Percentiles rank a stretch among this genome's conserved stretches.
Conservation (phyloP, 2,329 filamentous ascomycete species). For the Talaromyces sp. region DNA sequence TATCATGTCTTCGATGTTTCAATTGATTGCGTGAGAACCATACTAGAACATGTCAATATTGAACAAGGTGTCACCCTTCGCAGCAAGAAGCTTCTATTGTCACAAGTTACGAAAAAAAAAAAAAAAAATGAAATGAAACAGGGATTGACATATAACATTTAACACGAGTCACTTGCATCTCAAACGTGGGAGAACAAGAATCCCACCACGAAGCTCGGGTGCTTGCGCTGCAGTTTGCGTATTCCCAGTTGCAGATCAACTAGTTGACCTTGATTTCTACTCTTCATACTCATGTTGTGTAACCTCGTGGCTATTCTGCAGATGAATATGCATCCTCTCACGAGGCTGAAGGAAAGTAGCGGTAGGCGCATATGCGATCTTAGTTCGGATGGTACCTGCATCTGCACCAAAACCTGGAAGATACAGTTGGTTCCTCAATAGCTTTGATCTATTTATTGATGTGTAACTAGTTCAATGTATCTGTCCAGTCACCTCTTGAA, state of each 20-base stretch:
- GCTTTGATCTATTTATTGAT: conserved; percentile 10
- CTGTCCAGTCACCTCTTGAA: background rate
- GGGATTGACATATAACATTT: background rate
- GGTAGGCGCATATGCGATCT: conserved; percentile 4
- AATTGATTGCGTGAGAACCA: no score
- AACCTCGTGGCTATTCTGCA: conserved; percentile 12
- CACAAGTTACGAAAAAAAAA: no score
- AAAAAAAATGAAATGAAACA: no score
- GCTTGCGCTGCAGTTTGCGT: background rate
- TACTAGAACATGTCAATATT: no score
- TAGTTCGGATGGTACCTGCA: conserved; percentile 21
- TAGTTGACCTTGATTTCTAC: background rate
- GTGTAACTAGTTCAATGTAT: conserved; percentile 10
- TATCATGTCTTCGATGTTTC: no score
- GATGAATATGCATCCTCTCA: conserved; percentile 2
- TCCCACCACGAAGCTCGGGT: background rate
- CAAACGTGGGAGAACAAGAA: background rate
- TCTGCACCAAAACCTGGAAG: conserved; percentile 8
- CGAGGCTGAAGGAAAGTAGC: conserved; percentile 21
- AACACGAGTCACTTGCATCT: background rate
- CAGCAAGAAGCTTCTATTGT: no score
- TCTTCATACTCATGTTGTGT: conserved; percentile 10
- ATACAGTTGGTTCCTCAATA: conserved; percentile 9
- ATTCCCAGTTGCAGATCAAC: background rate
- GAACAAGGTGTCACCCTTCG: no score